Base-by-base conservation (phyloP, 805 yeast species). In the Wickerhamiella lipophila region DNA sequence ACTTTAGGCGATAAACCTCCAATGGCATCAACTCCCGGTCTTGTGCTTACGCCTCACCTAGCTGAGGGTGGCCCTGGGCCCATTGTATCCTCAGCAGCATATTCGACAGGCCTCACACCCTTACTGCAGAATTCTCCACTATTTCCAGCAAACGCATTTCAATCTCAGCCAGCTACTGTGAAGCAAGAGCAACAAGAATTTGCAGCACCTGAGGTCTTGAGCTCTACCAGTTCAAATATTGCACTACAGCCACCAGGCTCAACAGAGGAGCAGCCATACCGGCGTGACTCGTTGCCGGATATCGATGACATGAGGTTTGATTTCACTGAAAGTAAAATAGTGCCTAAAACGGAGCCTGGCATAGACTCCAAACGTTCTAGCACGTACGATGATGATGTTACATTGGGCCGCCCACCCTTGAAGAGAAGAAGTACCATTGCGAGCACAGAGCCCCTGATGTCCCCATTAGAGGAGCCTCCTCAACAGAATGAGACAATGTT, bases 31-130 rank as follows among this genome's bases (percentile, higher is more conserved):
- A 32, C 38, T 19, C 38, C 38, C 6, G 19, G 19, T 3, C 6
- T 15, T 5, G 11, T 32, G 18, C 38, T 16, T 6, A 32, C 21
- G 5, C 38, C 38, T 7, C 15, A 32, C 11, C n/a, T 32, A 3
- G 6, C n/a, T 3, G 38, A 19, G n/a, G 42, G 42, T 6, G 42
- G 42, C 26, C 42, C 42, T 6, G 42, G 42, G 12, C 42, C 42
- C 3, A 38, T 38, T 6, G 42, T 38, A 3, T 19, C 26, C 26
- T 21, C 25, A 12, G 27, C 42, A 12, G 26, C 25, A 9, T 38
- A 22, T 12, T 42, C 46, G n/a, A 30, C 35, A 21, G 47, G 47
- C 22, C 47, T 44, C 9, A 44, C 47, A 15, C 47, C 47, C 21
- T 34, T 44, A 6, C 41, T 44, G 12, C 43, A 40, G 30, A 23